Percentiles rank a stretch among this genome's conserved stretches.
phyloP scores from a whole-genome alignment of 495 filamentous ascomycete species.

The Parathielavia appendiculata region DNA sequence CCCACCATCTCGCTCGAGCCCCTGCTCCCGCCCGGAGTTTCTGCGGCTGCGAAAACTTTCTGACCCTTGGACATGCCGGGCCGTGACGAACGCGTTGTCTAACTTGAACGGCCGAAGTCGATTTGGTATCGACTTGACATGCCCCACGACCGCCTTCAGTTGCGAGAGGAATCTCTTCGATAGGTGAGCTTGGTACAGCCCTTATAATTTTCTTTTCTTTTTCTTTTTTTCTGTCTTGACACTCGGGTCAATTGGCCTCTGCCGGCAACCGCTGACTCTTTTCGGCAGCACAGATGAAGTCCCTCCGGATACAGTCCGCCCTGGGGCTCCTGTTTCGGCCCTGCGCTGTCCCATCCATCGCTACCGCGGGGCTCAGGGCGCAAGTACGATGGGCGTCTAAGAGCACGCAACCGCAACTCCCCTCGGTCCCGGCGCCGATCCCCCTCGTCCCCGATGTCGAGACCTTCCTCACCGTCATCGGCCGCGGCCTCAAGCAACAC shows the following conservation, averaged over 20 bases:
- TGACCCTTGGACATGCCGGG: not conserved
- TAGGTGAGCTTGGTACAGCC: slow-evolving; percentile 19
- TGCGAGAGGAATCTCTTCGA: slow-evolving; percentile 12
- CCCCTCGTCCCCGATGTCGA: slow-evolving; percentile 78
- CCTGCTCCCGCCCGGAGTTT: slow-evolving; percentile 13
- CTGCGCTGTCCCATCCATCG: slow-evolving; percentile 16
- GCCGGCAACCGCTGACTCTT: not conserved
- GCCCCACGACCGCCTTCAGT: slow-evolving; percentile 11
- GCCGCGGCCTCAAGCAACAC: slow-evolving; percentile 75
- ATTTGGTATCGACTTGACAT: slow-evolving; percentile 19
- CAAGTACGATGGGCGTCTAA: slow-evolving; percentile 31
- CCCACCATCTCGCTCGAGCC: not conserved
- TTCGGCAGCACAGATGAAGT: slow-evolving; percentile 28
- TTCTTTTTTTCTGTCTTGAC: too few relatives aligned
- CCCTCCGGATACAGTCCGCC: slow-evolving; percentile 27
- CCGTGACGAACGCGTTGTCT: slow-evolving; percentile 3
- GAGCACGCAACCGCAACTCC: slow-evolving; percentile 36
- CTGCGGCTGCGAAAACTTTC: slow-evolving; percentile 26
- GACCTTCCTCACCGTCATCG: slow-evolving; percentile 90
- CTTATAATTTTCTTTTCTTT: too few relatives aligned
- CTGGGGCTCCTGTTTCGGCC: slow-evolving; percentile 33
- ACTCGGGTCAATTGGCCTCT: not conserved
- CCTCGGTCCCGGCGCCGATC: slow-evolving; percentile 62
- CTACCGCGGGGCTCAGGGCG: slow-evolving; percentile 24
- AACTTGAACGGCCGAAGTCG: not conserved